Evolutionary conservation across 2,329 filamentous ascomycete genomes (phyloP), one percentile per base, ranked within the genome.

Genomic region (Phaeosphaeriaceae sp.): DNA sequence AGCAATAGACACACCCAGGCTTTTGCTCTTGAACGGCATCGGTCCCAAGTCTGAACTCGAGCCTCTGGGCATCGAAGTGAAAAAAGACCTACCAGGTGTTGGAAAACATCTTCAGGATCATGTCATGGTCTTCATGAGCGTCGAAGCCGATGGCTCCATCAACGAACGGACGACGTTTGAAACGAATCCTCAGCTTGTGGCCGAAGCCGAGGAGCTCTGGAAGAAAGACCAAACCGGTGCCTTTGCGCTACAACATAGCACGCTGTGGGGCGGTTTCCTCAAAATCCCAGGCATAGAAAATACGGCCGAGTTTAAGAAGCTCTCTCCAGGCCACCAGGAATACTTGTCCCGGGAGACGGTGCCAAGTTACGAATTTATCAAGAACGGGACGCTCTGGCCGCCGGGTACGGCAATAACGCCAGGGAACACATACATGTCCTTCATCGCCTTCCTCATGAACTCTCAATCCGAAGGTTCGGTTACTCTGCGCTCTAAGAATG

Each of bases 341-440:
- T 79, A 76, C 51, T 63, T 87, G 1, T 64, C 62, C 35, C 73
- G 74, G 16, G 72, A 77, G 12, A 83, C 80, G 0, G 75, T 87
- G 2, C 85, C 85, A 0, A 77, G 81, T 39, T 85, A 78, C 54
- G 85, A 87, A 56, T 64, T 86, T 13, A 46, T 79, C 7, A 78
- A 51, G 28, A 60, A 63, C 33, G 44, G 37, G 8, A 21, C 61
- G 0, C 53, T 64, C 8, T 63, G 61, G 54, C 69, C 67, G 4
- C 67, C 66, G 0, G 65, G 64, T 2, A 52, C 59, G 4, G 34
- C 60, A 18, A 29, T 71, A 9, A 42, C 50, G 3, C 42, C 60
- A 29, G 78, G 81, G 48, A 70, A 62, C 37, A 63, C 56, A 9
- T 73, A 67, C 49, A 53, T 72, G 43, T 59, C 61, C 15, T 54